These are phyloP conservation scores for Xylaria intraflava DNA, from an alignment of 495 filamentous ascomycete species.

Conservation along the genomic window DNA sequence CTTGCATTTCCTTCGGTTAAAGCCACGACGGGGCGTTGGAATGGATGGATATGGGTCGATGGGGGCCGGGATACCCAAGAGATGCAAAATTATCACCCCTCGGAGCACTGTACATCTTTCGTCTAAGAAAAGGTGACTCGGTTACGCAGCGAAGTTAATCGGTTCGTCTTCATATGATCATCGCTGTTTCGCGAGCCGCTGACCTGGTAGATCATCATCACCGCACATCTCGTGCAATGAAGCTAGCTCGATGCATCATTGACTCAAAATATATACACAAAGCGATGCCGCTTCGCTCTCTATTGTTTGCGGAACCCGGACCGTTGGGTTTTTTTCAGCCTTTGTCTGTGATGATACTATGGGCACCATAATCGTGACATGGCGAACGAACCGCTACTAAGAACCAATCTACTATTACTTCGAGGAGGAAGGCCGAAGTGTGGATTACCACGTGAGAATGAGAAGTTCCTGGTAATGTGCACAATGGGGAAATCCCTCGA, in stretches of 20 bases:
- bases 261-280: conserved; percentile 3
- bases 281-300: not conserved
- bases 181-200: not conserved
- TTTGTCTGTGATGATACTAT: conserved; percentile 15
- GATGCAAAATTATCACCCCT: not conserved
- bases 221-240: not conserved
- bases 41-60: conserved; percentile 5
- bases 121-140: not conserved
- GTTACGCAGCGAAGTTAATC: not conserved
- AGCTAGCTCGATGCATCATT: conserved; percentile 14
- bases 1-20: not conserved
- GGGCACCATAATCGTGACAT: not conserved
- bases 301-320: conserved; percentile 12
- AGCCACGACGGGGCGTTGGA: not conserved
- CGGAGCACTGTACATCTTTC: not conserved
- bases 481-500: not conserved
- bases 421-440: not conserved
- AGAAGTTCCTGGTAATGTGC: not conserved
- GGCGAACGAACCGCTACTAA: not conserved
- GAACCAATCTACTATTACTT: not conserved
- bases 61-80: conserved; percentile 4
- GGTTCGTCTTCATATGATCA: not conserved
- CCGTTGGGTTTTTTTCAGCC: not conserved
- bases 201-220: not conserved
- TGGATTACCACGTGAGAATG: not conserved